Base-by-base conservation (phyloP, 805 yeast species). In the Lachancea dasiensis region DNA sequence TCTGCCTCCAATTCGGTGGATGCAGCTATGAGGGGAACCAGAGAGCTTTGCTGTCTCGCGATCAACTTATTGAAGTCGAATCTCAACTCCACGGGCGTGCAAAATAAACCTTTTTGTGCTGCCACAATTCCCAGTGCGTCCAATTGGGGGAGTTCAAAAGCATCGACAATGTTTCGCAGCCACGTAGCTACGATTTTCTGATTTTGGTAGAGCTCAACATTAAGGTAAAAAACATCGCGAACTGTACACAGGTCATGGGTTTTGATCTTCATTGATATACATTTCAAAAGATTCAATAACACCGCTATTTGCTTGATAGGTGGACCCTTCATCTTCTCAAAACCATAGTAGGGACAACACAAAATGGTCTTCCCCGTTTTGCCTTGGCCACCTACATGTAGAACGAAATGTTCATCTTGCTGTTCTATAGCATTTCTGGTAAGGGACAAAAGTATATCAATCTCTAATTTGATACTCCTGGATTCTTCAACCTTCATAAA, bases 191-290 rank as follows among this genome's bases (percentile, higher is more conserved):
- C 73, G 6, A 47, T 52, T 1, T 43, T 14, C 49, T 81, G 87
- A 9, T 57, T 51, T 4, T 45, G 39, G 51, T 72, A 81, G 3
- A 79, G 49, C 10, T 65, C 64, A 0, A 77, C 83, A 50, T 81
- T 81, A 24, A 69, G 67, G 50, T 82, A 82, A 54, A 64, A 82
- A 2, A 81, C 48, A 48, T 80, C 86, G 48, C 90, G 63, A 4
- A 52, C 45, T 3, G 63, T 58, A 21, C 54, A 48, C 1, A 36
- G 36, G 16, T 40, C 43, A 3, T 33, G 32, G 1, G 16, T 25
- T 5, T 31, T 13, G 9, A 44, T 18, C 16, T 40, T 38, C 6
- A 29, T 28, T 7, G 34, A 27, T 10, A 56, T 42, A 7, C 45
- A 38, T 3, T 39, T 38, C 24, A 58, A 34, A 17, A 58, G 27